These are phyloP conservation scores for Limtongia smithiae DNA, from an alignment of 805 yeast genomes.

Conservation along the genomic window DNA sequence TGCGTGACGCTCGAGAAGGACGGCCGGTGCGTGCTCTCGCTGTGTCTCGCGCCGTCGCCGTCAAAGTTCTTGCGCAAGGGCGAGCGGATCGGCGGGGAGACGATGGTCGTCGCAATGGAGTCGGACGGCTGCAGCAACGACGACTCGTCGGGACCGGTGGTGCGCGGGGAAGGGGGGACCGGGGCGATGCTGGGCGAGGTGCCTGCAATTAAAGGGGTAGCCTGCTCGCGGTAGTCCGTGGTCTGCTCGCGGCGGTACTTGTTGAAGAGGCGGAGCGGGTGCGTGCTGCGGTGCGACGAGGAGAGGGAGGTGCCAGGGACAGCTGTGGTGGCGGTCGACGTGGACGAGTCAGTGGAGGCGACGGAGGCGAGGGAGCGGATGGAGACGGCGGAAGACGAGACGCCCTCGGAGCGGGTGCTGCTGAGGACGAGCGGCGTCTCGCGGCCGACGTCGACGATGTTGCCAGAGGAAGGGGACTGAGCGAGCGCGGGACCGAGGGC, in stretches of 20 bases:
- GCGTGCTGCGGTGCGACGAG: constrained; percentile 2
- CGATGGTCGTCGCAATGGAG: not conserved
- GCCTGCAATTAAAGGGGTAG: not conserved
- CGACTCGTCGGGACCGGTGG: not conserved
- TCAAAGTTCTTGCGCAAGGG: constrained; percentile 6
- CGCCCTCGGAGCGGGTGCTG: too few species aligned
- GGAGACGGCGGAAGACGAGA: too few species aligned
- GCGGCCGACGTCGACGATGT: too few species aligned
- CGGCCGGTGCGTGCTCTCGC: not conserved
- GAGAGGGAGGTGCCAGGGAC: not conserved
- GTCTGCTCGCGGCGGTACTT: constrained; percentile 11
- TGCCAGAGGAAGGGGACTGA: too few species aligned
- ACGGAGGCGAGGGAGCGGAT: not conserved
- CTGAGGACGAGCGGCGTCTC: too few species aligned
- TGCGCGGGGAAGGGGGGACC: constrained; percentile 6
- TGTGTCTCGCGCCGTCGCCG: not conserved
- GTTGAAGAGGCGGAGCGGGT: constrained; percentile 15
- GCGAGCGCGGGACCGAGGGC: too few species aligned
- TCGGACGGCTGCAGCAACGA: not conserved
- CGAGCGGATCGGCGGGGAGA: constrained; percentile 1
- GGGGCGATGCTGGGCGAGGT: not conserved
- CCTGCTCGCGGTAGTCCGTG: not conserved
- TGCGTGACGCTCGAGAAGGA: not conserved
- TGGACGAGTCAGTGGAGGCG: not conserved
- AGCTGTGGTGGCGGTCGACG: not conserved